Conservation (phyloP, 2,329 filamentous ascomycete species). For the Arthrobotrys entomopaga region DNA sequence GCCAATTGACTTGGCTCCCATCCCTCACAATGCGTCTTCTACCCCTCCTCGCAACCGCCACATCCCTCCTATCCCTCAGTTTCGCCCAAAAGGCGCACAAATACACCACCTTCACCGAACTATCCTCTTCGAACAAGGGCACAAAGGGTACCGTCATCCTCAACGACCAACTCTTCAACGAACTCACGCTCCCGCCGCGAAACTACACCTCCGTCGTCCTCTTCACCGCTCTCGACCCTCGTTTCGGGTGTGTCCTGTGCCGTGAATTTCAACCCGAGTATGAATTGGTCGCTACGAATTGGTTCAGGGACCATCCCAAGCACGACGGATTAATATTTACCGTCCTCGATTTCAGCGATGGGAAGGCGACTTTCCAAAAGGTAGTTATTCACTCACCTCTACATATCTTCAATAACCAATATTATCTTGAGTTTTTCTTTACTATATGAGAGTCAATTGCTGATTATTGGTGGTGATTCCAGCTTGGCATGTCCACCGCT, state of each 20-base stretch:
- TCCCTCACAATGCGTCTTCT: conserved; percentile 48
- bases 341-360: conserved; percentile 87
- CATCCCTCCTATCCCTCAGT: conserved; percentile 47
- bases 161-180: conserved; percentile 77
- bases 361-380: conserved; percentile 82
- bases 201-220: conserved; percentile 86
- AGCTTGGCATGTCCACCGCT: conserved; percentile 94
- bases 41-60: conserved; percentile 34
- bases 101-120: conserved; percentile 54
- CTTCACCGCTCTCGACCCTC: conserved; percentile 83
- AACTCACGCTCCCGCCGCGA: conserved; percentile 78
- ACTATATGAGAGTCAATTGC: background rate
- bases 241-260: conserved; percentile 87
- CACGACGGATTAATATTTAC: conserved; percentile 79
- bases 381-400: conserved; percentile 7
- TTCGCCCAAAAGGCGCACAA: conserved; percentile 54
- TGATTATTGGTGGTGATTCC: conserved; percentile 28
- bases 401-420: conserved; percentile 53
- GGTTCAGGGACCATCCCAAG: conserved; percentile 83
- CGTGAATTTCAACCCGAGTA: conserved; percentile 93
- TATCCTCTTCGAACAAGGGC: conserved; percentile 51
- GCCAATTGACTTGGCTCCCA: conserved; percentile 53
- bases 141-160: conserved; percentile 67
- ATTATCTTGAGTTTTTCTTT: background rate
- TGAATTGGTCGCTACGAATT: conserved; percentile 85